Evolutionary conservation across 805 yeast genomes (phyloP), one percentile per base, ranked within the genome.

Genomic region (Vanderwaltozyma yarrowii): DNA sequence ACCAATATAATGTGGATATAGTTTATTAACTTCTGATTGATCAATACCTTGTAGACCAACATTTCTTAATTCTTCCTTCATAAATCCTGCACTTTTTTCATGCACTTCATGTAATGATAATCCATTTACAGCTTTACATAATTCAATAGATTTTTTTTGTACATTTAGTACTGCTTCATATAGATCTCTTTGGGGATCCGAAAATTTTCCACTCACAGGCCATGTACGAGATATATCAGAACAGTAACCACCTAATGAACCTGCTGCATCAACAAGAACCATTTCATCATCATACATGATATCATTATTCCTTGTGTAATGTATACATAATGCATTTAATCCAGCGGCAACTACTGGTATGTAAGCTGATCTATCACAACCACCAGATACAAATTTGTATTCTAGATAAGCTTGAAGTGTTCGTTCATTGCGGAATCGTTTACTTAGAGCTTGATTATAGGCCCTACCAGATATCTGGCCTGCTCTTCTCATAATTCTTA

Each of bases 341-440:
- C 98, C 98, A 25, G 95, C 80, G 5, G 97, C 99, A 3, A 92
- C 94, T 9, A 92, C 99, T 0, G 99, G 97, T 16, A 88, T 74
- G 56, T 92, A 92, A 0, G 96, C 96, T 29, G 81, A 74, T 44
- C 74, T 74, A 46, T 85, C 94, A 60, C 96, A 87, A 1, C 98
- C 98, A 20, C 89, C 87, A 30, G 76, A 68, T 11, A 81, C 73
- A 57, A 92, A 89, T 50, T 78, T 71, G 57, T 84, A 84, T 45
- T 89, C 95, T 41, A 92, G 63, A 54, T 69, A 87, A 9, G 94
- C 74, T 16, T 83, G 82, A 27, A 92, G 66, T 2, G 86, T 78
- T 54, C 80, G 74, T 58, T 92, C 99, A 8, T 80, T 75, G 32
- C 61, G 60, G 50, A 89, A 74, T 25, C 71, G 69, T 40, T 67